These are phyloP conservation scores for Xylaria flabelliformis DNA, from an alignment of 495 filamentous ascomycete genomes.

Conservation along the genomic window DNA sequence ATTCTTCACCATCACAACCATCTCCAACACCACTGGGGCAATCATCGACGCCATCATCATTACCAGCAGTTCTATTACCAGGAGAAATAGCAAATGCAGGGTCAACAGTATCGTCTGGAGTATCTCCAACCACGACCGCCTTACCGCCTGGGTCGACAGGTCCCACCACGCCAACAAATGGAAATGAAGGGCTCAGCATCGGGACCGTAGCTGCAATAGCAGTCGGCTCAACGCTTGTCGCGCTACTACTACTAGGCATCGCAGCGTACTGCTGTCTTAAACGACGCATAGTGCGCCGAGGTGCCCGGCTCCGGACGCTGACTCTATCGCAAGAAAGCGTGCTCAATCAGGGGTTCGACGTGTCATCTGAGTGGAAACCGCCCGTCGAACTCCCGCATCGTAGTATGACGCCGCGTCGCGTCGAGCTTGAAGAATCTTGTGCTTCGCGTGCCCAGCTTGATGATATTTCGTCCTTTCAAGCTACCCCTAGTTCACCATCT, in stretches of 20 bases:
- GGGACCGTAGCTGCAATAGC: neutral
- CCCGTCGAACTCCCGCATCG: constrained; percentile 5
- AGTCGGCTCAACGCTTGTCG: neutral
- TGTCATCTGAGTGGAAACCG: neutral
- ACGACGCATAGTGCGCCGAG: neutral
- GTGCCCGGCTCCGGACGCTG: neutral
- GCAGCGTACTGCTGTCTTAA: constrained; percentile 6
- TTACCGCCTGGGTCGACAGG: no score
- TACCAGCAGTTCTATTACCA: no score
- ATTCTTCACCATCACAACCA: neutral
- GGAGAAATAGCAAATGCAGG: neutral
- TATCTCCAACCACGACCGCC: neutral
- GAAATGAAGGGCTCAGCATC: neutral
- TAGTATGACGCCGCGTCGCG: neutral
- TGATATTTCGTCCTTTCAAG: neutral
- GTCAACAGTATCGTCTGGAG: neutral
- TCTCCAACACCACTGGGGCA: neutral
- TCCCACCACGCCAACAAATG: neutral
- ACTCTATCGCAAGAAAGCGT: neutral
- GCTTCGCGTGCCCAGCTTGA: neutral
- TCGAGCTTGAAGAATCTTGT: constrained; percentile 1
- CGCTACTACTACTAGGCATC: neutral
- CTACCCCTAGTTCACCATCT: neutral
- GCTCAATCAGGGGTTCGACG: neutral
- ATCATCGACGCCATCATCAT: neutral